Conservation (phyloP, 1,139 yeast genomes). For the Hanseniaspora uvarum region DNA sequence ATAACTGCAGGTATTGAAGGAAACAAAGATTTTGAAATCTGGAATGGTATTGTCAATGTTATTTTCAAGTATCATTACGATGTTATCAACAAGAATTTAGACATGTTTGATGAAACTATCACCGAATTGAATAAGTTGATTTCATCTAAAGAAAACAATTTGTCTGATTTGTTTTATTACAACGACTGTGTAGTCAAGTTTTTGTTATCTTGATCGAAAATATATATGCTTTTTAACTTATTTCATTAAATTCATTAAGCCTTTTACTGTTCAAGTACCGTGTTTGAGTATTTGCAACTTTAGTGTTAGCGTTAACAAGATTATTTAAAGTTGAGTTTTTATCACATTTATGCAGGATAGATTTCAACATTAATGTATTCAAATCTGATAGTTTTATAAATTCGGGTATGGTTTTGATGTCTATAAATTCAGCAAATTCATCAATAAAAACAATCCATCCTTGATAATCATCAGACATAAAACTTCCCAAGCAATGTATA, state of each 20-base stretch:
- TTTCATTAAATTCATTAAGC: conserved; percentile 2
- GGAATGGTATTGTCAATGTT: conserved; percentile 14
- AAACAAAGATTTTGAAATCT: conserved; percentile 15
- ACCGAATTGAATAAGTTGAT: conserved; percentile 2
- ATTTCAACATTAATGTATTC: neutral
- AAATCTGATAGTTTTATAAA: conserved; percentile 11
- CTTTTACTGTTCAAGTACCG: neutral
- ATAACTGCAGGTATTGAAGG: conserved; percentile 5
- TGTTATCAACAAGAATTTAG: conserved; percentile 9
- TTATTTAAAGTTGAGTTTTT: neutral
- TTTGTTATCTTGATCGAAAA: neutral
- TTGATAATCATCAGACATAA: neutral
- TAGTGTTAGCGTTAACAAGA: neutral
- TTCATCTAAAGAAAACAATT: conserved; percentile 1
- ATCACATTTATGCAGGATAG: neutral
- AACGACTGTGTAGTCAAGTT: conserved; percentile 17
- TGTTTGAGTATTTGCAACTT: neutral
- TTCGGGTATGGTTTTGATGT: conserved; percentile 3
- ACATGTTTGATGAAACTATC: conserved; percentile 5
- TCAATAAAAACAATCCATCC: conserved; percentile 6
- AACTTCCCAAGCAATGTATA: neutral
- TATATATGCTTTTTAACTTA: neutral
- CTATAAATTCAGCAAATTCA: neutral
- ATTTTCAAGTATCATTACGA: conserved; percentile 16
- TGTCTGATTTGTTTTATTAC: conserved; percentile 14